Percentiles rank a stretch among this genome's conserved stretches.
phyloP scores from a whole-genome alignment of 1,284 basidiomycete genomes.

The Moniliophthora roreri region DNA sequence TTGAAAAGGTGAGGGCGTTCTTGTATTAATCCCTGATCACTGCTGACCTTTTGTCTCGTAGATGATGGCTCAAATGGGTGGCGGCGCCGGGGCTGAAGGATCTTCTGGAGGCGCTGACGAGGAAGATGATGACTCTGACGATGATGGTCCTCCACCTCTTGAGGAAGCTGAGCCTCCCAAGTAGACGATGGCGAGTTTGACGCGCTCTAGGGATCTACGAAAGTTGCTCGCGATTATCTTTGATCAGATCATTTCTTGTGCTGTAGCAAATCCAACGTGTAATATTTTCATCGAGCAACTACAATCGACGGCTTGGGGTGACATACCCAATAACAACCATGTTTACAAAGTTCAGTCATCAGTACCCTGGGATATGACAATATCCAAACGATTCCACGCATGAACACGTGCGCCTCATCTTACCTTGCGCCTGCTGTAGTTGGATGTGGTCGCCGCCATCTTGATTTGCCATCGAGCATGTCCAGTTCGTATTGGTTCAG shows the following conservation, averaged over 20 bases:
- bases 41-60: conserved; percentile 25
- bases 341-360: too few species aligned
- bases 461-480: too few species aligned
- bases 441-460: too few species aligned
- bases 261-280: neutral
- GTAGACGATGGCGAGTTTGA: neutral
- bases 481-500: too few species aligned
- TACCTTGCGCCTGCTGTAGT: too few species aligned
- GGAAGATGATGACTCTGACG: conserved; percentile 52
- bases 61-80: conserved; percentile 70
- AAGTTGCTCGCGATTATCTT: neutral
- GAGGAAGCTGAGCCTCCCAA: conserved; percentile 54
- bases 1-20: conserved; percentile 52
- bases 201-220: neutral
- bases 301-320: too few species aligned
- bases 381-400: too few species aligned
- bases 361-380: too few species aligned
- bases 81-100: conserved; percentile 31
- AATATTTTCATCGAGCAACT: neutral
- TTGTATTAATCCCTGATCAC: neutral
- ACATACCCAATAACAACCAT: too few species aligned
- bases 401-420: too few species aligned
- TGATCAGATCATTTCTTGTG: neutral
- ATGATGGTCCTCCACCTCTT: conserved; percentile 75
- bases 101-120: conserved; percentile 36